phyloP scores from a whole-genome alignment of 2,329 filamentous ascomycete genomes.

The Diaporthe vexans region DNA sequence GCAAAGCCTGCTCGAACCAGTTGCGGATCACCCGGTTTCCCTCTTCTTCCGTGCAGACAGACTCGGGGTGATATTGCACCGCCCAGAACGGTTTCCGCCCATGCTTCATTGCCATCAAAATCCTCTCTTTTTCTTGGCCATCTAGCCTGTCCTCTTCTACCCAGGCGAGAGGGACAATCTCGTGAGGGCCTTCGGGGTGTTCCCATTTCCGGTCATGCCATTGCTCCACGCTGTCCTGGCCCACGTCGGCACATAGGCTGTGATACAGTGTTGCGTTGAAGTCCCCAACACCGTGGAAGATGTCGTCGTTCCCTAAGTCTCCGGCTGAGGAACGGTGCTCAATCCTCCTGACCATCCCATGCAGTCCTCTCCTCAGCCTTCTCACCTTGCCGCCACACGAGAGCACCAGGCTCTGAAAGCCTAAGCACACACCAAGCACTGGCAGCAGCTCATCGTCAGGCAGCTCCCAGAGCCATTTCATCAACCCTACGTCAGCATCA shows the following conservation, averaged over 20 bases:
- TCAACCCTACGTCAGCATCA: constrained; percentile 84
- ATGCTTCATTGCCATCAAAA: constrained; percentile 86
- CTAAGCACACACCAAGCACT: constrained; percentile 89
- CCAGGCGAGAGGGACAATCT: constrained; percentile 75
- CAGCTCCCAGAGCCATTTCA: constrained; percentile 81
- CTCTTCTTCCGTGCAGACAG: constrained; percentile 81
- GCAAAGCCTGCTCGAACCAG: constrained; percentile 78
- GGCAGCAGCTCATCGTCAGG: constrained; percentile 73
- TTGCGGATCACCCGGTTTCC: constrained; percentile 76
- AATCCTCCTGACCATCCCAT: constrained; percentile 83
- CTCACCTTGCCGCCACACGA: constrained; percentile 77
- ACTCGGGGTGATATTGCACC: constrained; percentile 92
- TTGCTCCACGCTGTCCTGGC: constrained; percentile 58
- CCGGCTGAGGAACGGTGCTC: constrained; percentile 59
- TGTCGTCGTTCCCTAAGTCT: constrained; percentile 57
- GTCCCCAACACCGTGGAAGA: constrained; percentile 73
- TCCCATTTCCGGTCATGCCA: constrained; percentile 59
- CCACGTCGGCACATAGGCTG: constrained; percentile 69
- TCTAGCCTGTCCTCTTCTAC: constrained; percentile 60
- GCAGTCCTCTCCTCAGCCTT: constrained; percentile 78
- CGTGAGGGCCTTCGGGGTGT: constrained; percentile 51
- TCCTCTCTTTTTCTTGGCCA: constrained; percentile 57
- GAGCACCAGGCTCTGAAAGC: constrained; percentile 85
- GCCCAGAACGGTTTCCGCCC: constrained; percentile 82
- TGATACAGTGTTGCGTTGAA: constrained; percentile 85